A percentile compares a stretch with the other conserved stretches of the same genome.
Conservation (phyloP, 257 asterid species). For the Capsicum rhomboideum region DNA sequence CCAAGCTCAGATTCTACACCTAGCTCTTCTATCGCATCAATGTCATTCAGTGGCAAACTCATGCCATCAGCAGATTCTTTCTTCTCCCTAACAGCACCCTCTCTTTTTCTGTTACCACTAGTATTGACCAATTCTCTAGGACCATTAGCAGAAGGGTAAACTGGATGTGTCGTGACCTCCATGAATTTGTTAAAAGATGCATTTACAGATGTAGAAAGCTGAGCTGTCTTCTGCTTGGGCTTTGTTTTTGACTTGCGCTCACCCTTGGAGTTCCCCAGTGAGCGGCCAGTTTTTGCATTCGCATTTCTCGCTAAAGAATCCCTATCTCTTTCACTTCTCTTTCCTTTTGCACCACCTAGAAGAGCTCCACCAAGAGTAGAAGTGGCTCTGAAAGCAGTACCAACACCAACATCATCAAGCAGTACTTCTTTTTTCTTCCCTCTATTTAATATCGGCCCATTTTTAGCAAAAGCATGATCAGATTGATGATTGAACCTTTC, state of each 20-base stretch:
- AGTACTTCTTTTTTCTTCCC: slow-evolving; percentile 80
- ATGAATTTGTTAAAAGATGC: slow-evolving; percentile 38
- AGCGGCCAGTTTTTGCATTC: slow-evolving; percentile 44
- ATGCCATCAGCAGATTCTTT: slow-evolving; percentile 32
- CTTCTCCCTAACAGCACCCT: slow-evolving; percentile 27
- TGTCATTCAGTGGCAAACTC: slow-evolving; percentile 37
- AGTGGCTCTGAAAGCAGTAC: slow-evolving; percentile 39
- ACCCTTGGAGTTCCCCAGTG: slow-evolving; percentile 66
- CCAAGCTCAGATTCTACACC: slow-evolving; percentile 61
- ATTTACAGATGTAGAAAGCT: slow-evolving; percentile 71
- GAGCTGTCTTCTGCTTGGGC: slow-evolving; percentile 82
- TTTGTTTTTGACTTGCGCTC: slow-evolving; percentile 78
- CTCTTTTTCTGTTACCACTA: slow-evolving; percentile 39
- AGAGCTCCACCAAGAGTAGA: slow-evolving; percentile 38
- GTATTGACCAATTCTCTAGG: slow-evolving; percentile 37
- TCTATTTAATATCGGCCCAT: slow-evolving; percentile 59
- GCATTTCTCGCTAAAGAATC: slow-evolving; percentile 25
- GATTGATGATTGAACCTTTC: slow-evolving; percentile 32
- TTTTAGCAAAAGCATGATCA: slow-evolving; percentile 40
- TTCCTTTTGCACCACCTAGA: slow-evolving; percentile 74
- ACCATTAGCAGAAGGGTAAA: slow-evolving; percentile 28
- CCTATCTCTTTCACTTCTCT: slow-evolving; percentile 77
- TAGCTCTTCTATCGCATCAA: slow-evolving; percentile 63
- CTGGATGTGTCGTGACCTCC: slow-evolving; percentile 21
- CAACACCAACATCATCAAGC: slow-evolving; percentile 71